Evolutionary conservation across 2,329 filamentous ascomycete species (phyloP).

Genomic region (Colletotrichum spinosum): DNA sequence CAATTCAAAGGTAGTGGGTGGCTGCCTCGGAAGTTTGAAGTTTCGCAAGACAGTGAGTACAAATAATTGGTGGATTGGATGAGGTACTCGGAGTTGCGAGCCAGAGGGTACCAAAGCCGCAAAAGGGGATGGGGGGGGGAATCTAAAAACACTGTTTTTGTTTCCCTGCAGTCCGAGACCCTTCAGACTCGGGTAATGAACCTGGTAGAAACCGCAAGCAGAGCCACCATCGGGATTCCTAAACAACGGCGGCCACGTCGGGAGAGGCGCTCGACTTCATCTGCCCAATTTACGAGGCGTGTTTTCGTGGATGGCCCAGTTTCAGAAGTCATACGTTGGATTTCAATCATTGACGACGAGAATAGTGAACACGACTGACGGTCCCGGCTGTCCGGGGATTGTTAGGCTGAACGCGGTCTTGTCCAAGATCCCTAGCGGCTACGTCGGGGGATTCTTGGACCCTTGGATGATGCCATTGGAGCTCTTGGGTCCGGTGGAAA

Average conservation of each 20-base stretch:
- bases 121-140: too few relatives aligned
- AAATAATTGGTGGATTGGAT: too few relatives aligned
- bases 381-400: conserved; percentile 9
- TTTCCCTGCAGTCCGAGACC: background rate
- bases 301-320: background rate
- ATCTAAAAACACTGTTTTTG: too few relatives aligned
- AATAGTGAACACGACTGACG: conserved; percentile 14
- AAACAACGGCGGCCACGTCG: conserved; percentile 15
- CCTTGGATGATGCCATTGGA: conserved; percentile 37
- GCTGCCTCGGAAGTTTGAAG: too few relatives aligned
- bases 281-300: too few relatives aligned
- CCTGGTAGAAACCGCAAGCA: conserved; percentile 16
- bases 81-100: too few relatives aligned
- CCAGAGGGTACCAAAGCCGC: too few relatives aligned
- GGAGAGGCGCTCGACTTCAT: conserved; percentile 5
- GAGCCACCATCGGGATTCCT: conserved; percentile 14
- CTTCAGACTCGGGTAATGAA: background rate
- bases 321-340: conserved; percentile 13
- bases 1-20: too few relatives aligned
- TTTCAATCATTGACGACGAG: background rate
- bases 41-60: too few relatives aligned
- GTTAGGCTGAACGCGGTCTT: conserved; percentile 31
- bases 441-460: conserved; percentile 23
- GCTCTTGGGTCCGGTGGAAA: conserved; percentile 5
- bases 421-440: conserved; percentile 28